Evolutionary conservation across 257 asterid species (phyloP), one percentile per base, ranked within the genome.

Genomic region (Solanum pinnatisectum): DNA sequence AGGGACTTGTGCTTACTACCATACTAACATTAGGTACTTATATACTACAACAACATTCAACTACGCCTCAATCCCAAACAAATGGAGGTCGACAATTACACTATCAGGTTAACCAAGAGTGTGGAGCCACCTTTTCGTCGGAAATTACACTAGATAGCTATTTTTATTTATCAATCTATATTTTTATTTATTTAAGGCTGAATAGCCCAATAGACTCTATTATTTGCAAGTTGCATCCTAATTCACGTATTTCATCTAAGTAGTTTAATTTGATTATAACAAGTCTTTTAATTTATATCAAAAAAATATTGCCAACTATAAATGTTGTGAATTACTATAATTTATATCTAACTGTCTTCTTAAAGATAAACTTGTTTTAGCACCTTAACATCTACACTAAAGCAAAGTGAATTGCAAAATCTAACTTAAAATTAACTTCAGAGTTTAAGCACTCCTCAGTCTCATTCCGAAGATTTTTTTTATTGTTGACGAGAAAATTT

Each of bases 381-480:
- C 68, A 60, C 68, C 30, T 60, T 60, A 4, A 60, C 14, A 22
- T 22, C 68, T 60, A 5, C 16, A n/a, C 6, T 65, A 65, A 10
- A 67, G 2, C 36, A 67, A 68, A 68, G 9, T 14, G 10, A 27
- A 68, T 68, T 13, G 74, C 36, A 27, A 4, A 2, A 13, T 30
- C 3, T 27, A 25, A 1, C 11, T 3, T 14, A 30, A 30, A 70
- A 70, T 70, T 6, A 14, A 14, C 1, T 30, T 70, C 12, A 70
- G 1, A 0, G 0, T 16, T 7, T 70, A 70, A 70, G 37, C 23
- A 14, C 23, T 3, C 5, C 12, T 30, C 3, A 15, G 3, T 25
- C 8, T 67, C 11, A 27, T 18, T 22, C 0, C 0, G 0, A 8
- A 14, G 0, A 0, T 27, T n/a, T 10, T 20, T 68, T 13, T 68